Evolutionary conservation across 176 grass and related monocot genomes (phyloP), one percentile per base, ranked within the genome.

Genomic region (Pontederia paniculata): DNA sequence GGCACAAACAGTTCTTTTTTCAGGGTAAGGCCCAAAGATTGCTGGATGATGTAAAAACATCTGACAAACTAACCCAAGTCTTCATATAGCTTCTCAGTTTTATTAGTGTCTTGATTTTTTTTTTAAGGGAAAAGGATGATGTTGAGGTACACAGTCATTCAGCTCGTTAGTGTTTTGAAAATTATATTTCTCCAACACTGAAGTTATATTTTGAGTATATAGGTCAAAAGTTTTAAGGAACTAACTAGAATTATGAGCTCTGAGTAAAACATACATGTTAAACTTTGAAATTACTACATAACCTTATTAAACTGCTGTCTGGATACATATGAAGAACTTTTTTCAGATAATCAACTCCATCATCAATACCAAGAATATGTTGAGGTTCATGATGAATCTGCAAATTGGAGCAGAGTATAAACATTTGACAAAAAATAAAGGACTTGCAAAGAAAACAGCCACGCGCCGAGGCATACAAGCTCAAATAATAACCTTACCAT

Each of bases 261-360:
- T 17, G 1, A 17, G 42, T 17, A 9, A 59, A 10, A 17, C 41
- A 0, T 1, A 28, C 1, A 31, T 15, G 17, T 51, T 17, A 13
- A 5, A 66, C 42, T 56, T 19, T 56, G 43, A 68, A 9, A 79
- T 65, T 21, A 55, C 28, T 37, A 48, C 14, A 50, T 82, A 73
- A 97, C 91, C 91, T 89, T 69, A 89, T 60, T 74, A 90, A 87
- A 73, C 53, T 81, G 72, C 74, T 84, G 68, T 87, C 51, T 13
- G 91, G 91, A 78, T 84, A 97, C 86, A 97, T 83, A 71, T 87
- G 91, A 54, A 97, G 80, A 68, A 76, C 77, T 74, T 80, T 87
- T 77, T 80, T 82, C 18, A 97, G 68, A 77, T 90, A 83, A 66
- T 74, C 71, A 50, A 97, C 55, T 43, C 86, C 78, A 74, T 60